phyloP scores from a whole-genome alignment of 2,329 filamentous ascomycete species.

The Pestalotiopsis fici region DNA sequence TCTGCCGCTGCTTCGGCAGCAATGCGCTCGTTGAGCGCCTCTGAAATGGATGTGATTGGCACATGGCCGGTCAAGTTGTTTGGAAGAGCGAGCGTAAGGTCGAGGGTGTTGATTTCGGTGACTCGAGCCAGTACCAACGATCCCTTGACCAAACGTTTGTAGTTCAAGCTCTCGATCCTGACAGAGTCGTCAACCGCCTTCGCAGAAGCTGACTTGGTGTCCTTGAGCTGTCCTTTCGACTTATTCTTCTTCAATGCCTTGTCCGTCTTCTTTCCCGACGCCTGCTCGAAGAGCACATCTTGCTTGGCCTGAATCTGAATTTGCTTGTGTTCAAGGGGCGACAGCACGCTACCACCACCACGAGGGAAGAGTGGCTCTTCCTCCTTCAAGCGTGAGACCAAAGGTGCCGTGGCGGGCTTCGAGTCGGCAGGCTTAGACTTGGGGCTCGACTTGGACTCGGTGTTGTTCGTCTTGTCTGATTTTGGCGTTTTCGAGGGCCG shows the following conservation, averaged over 20 bases:
- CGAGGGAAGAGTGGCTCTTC: conserved; percentile 91
- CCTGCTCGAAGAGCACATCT: conserved; percentile 88
- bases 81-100: conserved; percentile 80
- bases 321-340: conserved; percentile 92
- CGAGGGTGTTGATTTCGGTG: conserved; percentile 75
- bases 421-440: conserved; percentile 23
- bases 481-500: conserved; percentile 51
- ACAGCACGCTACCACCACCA: conserved; percentile 87
- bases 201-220: conserved; percentile 51
- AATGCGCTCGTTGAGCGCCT: conserved; percentile 73
- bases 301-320: conserved; percentile 91
- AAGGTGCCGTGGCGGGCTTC: conserved; percentile 29
- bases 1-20: conserved; percentile 66
- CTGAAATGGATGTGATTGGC: conserved; percentile 88
- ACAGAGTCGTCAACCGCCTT: conserved; percentile 58
- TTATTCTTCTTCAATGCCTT: conserved; percentile 56
- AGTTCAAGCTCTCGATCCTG: conserved; percentile 84
- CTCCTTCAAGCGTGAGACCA: conserved; percentile 58
- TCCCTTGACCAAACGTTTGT: conserved; percentile 85
- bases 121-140: conserved; percentile 88
- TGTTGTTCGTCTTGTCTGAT: conserved; percentile 34
- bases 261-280: conserved; percentile 51
- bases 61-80: conserved; percentile 93
- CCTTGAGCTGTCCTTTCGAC: conserved; percentile 53
- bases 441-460: conserved; percentile 29